phyloP scores from a whole-genome alignment of 1,284 basidiomycete genomes.

The Cystobasidium sp. region DNA sequence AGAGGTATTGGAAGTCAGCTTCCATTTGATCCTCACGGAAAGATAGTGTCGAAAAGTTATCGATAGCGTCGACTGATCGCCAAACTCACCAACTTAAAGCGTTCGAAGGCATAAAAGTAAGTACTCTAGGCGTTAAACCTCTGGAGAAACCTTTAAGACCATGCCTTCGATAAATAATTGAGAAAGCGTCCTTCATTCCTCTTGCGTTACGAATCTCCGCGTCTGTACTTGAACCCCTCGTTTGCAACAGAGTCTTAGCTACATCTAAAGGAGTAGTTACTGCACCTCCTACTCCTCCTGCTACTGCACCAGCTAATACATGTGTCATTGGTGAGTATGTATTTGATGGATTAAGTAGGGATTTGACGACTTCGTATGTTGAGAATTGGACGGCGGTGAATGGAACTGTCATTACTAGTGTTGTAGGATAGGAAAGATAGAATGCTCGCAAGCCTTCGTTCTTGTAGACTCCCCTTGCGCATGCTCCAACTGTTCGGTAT shows the following conservation, averaged over 20 bases:
- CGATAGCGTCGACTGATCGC: neutral
- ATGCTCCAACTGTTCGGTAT: slow-evolving; percentile 80
- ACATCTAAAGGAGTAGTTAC: slow-evolving; percentile 97
- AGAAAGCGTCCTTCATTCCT: slow-evolving; percentile 86
- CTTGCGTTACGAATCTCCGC: slow-evolving; percentile 78
- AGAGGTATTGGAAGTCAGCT: neutral
- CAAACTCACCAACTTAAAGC: slow-evolving; percentile 82
- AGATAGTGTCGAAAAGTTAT: neutral
- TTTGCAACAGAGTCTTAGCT: slow-evolving; percentile 97
- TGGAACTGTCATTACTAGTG: slow-evolving; percentile 92
- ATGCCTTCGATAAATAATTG: slow-evolving; percentile 83
- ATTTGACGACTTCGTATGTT: slow-evolving; percentile 92
- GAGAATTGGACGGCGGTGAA: slow-evolving; percentile 99
- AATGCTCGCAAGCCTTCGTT: slow-evolving; percentile 89
- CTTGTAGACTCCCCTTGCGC: slow-evolving; percentile 80
- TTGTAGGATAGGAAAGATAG: slow-evolving; percentile 98
- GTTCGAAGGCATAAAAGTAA: slow-evolving; percentile 96
- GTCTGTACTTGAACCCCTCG: slow-evolving; percentile 82
- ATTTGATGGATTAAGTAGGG: slow-evolving; percentile 79
- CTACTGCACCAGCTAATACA: slow-evolving; percentile 85
- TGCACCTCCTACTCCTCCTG: slow-evolving; percentile 91
- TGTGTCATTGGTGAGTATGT: slow-evolving; percentile 90
- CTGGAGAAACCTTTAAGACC: slow-evolving; percentile 83
- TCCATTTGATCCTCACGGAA: too few relatives aligned
- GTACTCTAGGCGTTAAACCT: slow-evolving; percentile 85